Base-by-base conservation (phyloP, 306 rosid species). In the Boehmeria nivea region DNA sequence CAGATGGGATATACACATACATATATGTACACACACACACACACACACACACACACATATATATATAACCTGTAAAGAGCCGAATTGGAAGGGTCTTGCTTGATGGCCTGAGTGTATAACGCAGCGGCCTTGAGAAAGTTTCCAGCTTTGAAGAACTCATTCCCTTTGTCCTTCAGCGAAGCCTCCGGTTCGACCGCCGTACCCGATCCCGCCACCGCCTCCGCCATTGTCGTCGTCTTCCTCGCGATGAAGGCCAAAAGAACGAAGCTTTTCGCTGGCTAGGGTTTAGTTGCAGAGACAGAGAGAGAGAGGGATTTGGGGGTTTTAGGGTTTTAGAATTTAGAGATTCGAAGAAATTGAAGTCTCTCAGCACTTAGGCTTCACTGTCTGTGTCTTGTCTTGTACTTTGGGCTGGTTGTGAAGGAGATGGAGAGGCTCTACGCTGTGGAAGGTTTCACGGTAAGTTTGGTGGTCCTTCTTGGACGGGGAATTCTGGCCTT, bases 121-220 rank as follows among this genome's bases (percentile, higher is more conserved):
- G 95, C 99, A 44, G 99, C 96, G 57, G 96, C 99, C 79, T 85
- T 93, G 60, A 87, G 95, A 60, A 68, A 85, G 58, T 85, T 93
- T 44, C 99, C 96, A 12, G 89, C 79, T 73, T 87, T 93, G 85
- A 85, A 93, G 66, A 72, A 84, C 55, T 85, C 88, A 65, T 93
- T 93, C 18, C 99, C 99, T 67, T 85, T 79, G 62, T 83, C 99
- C 66, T 93, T 93, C 78, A 93, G 70, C 57, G 94, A 72, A 1
- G 73, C 77, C 16, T 50, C 69, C 2, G 68, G 43, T 19, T 76
- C 49, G 62, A 43, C 48, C 34, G 51, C 60, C 40, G 52, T 54
- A 53, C 71, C 62, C 26, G 86, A 73, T 59, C 78, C 76, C 57
- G 57, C 74, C 54, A 58, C 68, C 33, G 72, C 69, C 62, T 62